A percentile compares a stretch with the other conserved stretches of the same genome.
Evolutionary conservation across 129 eudicot species (phyloP).

Genomic region (Glebionis coronaria): DNA sequence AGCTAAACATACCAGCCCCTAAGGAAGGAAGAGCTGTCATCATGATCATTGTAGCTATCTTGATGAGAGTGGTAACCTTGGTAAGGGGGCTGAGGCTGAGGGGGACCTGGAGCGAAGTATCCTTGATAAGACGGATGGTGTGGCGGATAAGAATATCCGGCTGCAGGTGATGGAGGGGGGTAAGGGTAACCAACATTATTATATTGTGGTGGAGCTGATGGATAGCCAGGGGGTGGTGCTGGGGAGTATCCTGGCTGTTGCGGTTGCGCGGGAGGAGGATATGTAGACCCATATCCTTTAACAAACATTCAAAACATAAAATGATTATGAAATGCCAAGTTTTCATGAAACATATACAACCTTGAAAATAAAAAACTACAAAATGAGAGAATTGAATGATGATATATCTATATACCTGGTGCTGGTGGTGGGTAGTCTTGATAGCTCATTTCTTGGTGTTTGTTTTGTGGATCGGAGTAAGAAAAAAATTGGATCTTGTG

Average conservation of each 20-base stretch:
- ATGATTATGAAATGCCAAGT: neutral
- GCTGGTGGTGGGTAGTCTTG: constrained; percentile 31
- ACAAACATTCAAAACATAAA: neutral
- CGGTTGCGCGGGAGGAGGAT: constrained; percentile 18
- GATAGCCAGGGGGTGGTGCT: constrained; percentile 16
- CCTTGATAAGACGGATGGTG: constrained; percentile 29
- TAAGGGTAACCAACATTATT: neutral
- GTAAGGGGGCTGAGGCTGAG: constrained; percentile 19
- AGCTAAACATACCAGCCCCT: constrained; percentile 25
- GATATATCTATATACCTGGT: neutral
- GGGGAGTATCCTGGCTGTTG: constrained; percentile 5
- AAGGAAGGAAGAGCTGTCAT: constrained; percentile 24
- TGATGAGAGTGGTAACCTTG: constrained; percentile 23
- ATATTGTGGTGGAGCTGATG: constrained; percentile 26
- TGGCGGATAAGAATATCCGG: constrained; percentile 16
- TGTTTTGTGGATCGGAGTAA: neutral
- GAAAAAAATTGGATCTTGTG: neutral
- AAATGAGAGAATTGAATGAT: neutral
- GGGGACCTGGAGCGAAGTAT: constrained; percentile 26
- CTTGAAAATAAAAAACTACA: neutral
- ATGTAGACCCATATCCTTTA: constrained; percentile 15
- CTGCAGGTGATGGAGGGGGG: constrained; percentile 3
- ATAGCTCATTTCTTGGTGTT: constrained; percentile 19
- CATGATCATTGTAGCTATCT: neutral
- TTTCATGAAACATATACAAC: neutral